Percentiles rank a stretch among this genome's conserved stretches.
phyloP scores from a whole-genome alignment of 108 stramenopile species.

The Fragilaria crotonensis region DNA sequence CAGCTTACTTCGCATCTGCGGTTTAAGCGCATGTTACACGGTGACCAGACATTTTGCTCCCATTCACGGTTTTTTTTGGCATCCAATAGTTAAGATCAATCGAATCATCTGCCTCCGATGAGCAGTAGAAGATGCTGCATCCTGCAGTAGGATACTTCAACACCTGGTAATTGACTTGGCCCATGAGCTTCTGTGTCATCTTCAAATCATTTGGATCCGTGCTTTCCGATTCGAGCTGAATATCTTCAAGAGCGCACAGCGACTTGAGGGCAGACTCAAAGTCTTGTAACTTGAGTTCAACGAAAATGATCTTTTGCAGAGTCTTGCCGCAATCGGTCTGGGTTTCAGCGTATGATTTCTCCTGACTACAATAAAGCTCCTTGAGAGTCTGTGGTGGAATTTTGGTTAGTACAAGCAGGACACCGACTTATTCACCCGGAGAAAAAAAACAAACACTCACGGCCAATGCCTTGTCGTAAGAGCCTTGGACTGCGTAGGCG shows the following conservation, averaged over 20 bases:
- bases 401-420: background rate
- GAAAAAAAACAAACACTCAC: slow-evolving; percentile 9
- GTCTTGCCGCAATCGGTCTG: slow-evolving; percentile 23
- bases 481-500: slow-evolving; percentile 20
- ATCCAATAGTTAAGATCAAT: slow-evolving; percentile 24
- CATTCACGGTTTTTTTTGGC: slow-evolving; percentile 38
- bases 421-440: background rate
- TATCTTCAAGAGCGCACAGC: slow-evolving; percentile 33
- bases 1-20: no score
- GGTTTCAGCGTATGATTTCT: slow-evolving; percentile 24
- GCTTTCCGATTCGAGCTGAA: slow-evolving; percentile 10
- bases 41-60: slow-evolving; percentile 62
- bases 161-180: slow-evolving; percentile 50
- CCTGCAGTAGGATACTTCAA: slow-evolving; percentile 41
- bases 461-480: slow-evolving; percentile 25
- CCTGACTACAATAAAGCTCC: slow-evolving; percentile 26
- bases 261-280: slow-evolving; percentile 32
- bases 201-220: slow-evolving; percentile 14
- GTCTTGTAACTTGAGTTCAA: slow-evolving; percentile 21
- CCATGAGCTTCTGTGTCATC: slow-evolving; percentile 39
- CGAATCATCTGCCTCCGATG: slow-evolving; percentile 17
- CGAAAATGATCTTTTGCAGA: slow-evolving; percentile 34
- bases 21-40: slow-evolving; percentile 42
- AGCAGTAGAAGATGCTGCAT: slow-evolving; percentile 17
- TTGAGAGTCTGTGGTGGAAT: slow-evolving; percentile 11